Evolutionary conservation across 345 rosid genomes (phyloP).

Genomic region (Populus pruinosa): DNA sequence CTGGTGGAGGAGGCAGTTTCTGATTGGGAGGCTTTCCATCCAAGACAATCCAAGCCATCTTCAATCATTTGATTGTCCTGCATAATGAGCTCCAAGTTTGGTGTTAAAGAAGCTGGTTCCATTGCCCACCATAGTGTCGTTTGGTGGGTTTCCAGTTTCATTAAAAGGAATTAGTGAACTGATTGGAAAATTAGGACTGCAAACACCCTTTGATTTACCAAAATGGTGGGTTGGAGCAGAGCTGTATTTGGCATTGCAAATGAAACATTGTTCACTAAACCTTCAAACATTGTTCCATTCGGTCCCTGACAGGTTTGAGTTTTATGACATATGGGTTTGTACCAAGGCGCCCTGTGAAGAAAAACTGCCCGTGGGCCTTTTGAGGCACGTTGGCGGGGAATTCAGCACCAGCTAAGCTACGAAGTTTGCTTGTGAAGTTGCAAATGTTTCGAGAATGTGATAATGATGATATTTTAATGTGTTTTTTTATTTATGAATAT

Average conservation of each 20-base stretch:
- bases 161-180: neutral
- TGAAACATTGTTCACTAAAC: conserved; percentile 9
- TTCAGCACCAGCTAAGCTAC: conserved; percentile 2
- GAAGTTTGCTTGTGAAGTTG: neutral
- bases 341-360: conserved; percentile 8
- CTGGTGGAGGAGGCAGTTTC: too few relatives aligned
- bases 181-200: neutral
- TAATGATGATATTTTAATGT: too few relatives aligned
- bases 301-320: conserved; percentile 8
- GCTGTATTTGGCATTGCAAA: conserved; percentile 9
- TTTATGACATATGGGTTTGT: neutral
- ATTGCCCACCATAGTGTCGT: conserved; percentile 3
- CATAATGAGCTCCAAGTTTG: conserved; percentile 6
- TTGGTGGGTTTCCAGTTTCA: conserved; percentile 12
- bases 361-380: conserved; percentile 7
- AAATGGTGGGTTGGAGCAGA: conserved; percentile 5
- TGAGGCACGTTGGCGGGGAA: conserved; percentile 10
- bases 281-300: conserved; percentile 10
- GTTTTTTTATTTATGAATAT: too few relatives aligned
- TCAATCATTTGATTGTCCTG: conserved; percentile 8
- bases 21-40: conserved; percentile 12
- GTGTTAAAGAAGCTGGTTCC: conserved; percentile 11
- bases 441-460: neutral
- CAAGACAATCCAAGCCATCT: conserved; percentile 7
- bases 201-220: conserved; percentile 12